Percentiles rank a stretch among this genome's conserved stretches.
Evolutionary conservation across 1,284 basidiomycete species (phyloP).

Genomic region (Phlebopus sp.): DNA sequence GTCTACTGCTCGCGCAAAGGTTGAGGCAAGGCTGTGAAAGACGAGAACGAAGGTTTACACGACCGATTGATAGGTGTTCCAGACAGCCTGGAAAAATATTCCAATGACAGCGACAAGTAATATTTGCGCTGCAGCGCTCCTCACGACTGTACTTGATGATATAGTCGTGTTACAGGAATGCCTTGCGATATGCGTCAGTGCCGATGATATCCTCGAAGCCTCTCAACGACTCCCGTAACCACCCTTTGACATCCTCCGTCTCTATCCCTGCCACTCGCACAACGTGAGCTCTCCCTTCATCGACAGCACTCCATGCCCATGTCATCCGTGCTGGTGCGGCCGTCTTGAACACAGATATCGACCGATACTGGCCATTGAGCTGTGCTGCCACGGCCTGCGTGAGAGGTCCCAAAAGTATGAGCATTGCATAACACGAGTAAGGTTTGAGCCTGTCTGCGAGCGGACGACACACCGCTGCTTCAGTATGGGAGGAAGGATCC

Average conservation of each 20-base stretch:
- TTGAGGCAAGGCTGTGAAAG: too few relatives aligned
- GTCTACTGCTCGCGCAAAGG: too few relatives aligned
- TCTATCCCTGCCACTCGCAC: conserved; percentile 72
- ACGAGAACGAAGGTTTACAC: too few relatives aligned
- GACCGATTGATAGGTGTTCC: too few relatives aligned
- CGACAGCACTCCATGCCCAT: conserved; percentile 73
- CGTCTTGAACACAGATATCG: conserved; percentile 61
- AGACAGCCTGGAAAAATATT: too few relatives aligned
- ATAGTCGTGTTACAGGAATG: conserved; percentile 58
- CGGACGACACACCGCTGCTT: conserved; percentile 32
- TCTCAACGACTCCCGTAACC: conserved; percentile 56
- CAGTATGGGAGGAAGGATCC: conserved; percentile 27
- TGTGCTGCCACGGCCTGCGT: conserved; percentile 42
- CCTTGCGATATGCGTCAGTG: conserved; percentile 58
- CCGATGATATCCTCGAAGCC: conserved; percentile 58
- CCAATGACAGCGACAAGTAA: too few relatives aligned
- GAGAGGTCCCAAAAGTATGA: conserved; percentile 71
- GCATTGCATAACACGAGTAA: conserved; percentile 83
- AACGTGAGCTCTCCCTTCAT: conserved; percentile 46
- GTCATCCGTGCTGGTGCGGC: conserved; percentile 54
- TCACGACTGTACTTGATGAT: too few relatives aligned
- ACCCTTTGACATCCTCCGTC: conserved; percentile 68
- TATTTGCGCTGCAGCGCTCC: too few relatives aligned
- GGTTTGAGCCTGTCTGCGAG: conserved; percentile 66
- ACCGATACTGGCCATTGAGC: conserved; percentile 49